These are phyloP conservation scores for Penicillium steckii DNA, from an alignment of 495 filamentous ascomycete species.

Conservation along the genomic window DNA sequence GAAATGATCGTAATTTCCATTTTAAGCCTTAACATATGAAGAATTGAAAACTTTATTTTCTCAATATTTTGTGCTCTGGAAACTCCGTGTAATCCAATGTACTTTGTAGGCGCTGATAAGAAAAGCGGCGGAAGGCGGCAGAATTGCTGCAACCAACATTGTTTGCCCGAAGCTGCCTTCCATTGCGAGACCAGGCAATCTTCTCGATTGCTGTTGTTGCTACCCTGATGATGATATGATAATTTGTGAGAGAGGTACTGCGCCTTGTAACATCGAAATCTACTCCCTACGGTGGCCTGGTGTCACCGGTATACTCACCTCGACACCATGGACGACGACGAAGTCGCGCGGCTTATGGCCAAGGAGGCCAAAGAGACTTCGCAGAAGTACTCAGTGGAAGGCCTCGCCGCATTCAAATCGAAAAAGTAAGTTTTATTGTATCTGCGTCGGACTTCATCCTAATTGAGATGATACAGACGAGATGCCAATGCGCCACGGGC, in stretches of 20 bases:
- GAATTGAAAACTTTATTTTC: no score
- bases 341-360: slow-evolving; percentile 70
- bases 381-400: slow-evolving; percentile 70
- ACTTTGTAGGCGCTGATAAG: no score
- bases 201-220: no score
- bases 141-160: slow-evolving; percentile 12
- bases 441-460: neutral
- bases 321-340: slow-evolving; percentile 61
- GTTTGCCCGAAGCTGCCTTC: neutral
- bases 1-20: neutral
- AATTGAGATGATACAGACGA: slow-evolving; percentile 33
- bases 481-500: slow-evolving; percentile 75
- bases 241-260: no score
- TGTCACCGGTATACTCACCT: slow-evolving; percentile 4
- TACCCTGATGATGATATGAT: neutral
- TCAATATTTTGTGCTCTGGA: no score
- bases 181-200: no score
- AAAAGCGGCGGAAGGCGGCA: slow-evolving; percentile 17
- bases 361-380: slow-evolving; percentile 69
- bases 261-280: no score
- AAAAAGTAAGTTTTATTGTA: slow-evolving; percentile 55
- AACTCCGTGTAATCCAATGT: no score
- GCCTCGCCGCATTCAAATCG: slow-evolving; percentile 67
- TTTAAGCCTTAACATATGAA: no score
- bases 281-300: no score